A percentile compares a stretch with the other conserved stretches of the same genome.
phyloP scores from a whole-genome alignment of 2,329 filamentous ascomycete genomes.

The Botryotinia calthae region DNA sequence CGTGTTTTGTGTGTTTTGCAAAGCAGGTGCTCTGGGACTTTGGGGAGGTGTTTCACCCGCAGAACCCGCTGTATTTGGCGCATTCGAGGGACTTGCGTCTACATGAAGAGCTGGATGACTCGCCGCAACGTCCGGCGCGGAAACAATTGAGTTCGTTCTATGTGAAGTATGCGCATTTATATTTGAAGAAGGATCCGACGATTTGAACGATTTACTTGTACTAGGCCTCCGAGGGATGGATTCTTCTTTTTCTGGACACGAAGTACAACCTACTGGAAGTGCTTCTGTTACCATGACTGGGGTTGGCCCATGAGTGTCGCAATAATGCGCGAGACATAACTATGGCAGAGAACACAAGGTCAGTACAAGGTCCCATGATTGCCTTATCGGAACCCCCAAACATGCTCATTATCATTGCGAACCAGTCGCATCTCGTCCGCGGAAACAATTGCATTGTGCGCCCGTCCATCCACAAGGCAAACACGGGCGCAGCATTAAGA shows the following conservation, averaged over 20 bases:
- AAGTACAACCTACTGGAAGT: slow-evolving; percentile 57
- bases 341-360: slow-evolving; percentile 40
- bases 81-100: slow-evolving; percentile 22
- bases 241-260: slow-evolving; percentile 53
- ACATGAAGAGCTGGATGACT: background rate
- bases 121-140: slow-evolving; percentile 25
- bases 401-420: background rate
- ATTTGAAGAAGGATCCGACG: slow-evolving; percentile 24
- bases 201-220: slow-evolving; percentile 31
- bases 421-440: background rate
- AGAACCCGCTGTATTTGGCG: slow-evolving; percentile 40
- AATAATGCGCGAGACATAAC: slow-evolving; percentile 69
- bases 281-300: slow-evolving; percentile 69
- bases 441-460: background rate
- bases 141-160: slow-evolving; percentile 24
- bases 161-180: slow-evolving; percentile 22
- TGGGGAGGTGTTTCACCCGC: slow-evolving; percentile 57
- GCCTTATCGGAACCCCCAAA: background rate
- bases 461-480: slow-evolving; percentile 3
- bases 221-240: slow-evolving; percentile 31
- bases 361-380: slow-evolving; percentile 23
- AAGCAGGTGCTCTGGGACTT: slow-evolving; percentile 49
- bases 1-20: slow-evolving; percentile 34
- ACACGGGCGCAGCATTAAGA: background rate
- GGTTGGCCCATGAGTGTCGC: slow-evolving; percentile 67